Conservation (phyloP, 345 rosid species). For the Adansonia digitata region DNA sequence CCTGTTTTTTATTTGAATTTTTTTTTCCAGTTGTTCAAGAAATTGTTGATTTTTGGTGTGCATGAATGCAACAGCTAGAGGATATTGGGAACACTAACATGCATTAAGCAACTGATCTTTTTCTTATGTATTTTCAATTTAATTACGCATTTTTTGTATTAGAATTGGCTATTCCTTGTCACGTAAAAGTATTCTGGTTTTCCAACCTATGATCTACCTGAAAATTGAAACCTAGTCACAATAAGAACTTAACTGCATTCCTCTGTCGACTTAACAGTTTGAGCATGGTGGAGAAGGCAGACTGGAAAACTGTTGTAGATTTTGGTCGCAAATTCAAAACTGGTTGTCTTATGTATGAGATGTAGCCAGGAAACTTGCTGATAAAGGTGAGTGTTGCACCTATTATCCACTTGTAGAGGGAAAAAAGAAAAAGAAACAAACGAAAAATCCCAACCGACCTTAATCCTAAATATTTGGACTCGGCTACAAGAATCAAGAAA, state of each 20-base stretch:
- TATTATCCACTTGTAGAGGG: no score
- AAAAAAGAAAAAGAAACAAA: no score
- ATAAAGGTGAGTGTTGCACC: no score
- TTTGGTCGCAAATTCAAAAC: constrained; percentile 80
- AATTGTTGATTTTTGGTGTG: not conserved
- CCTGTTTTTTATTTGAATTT: not conserved
- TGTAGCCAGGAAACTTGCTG: constrained; percentile 74
- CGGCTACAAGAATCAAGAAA: no score
- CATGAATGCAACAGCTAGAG: not conserved
- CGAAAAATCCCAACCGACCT: no score
- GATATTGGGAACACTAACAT: not conserved
- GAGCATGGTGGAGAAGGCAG: constrained; percentile 71
- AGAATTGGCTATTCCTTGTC: not conserved
- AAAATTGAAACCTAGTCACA: not conserved
- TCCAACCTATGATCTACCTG: not conserved
- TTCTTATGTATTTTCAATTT: not conserved
- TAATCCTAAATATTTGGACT: no score
- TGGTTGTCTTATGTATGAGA: constrained; percentile 77
- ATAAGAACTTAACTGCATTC: not conserved
- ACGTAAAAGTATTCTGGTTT: not conserved
- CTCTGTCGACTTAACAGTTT: constrained; percentile 44
- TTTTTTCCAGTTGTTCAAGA: not conserved
- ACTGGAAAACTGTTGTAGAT: constrained; percentile 70
- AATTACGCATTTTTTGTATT: not conserved
- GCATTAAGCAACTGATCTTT: not conserved